These are phyloP conservation scores for Leavenworthia alabamica DNA, from an alignment of 345 rosid genomes.

Conservation along the genomic window DNA sequence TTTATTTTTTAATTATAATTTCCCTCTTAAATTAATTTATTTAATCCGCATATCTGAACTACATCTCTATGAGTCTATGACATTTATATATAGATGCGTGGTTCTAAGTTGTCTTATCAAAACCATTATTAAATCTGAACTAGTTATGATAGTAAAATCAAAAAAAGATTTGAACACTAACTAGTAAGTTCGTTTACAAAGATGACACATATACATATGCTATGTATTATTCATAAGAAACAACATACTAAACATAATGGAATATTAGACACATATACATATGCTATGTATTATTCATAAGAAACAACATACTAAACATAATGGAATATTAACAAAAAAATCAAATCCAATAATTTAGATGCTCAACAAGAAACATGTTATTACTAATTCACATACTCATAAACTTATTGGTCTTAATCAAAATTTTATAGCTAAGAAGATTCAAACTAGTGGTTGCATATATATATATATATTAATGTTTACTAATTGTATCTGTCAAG, in stretches of 20 bases:
- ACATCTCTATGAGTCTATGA: neutral
- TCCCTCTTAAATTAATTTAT: neutral
- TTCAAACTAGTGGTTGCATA: slow-evolving; percentile 4
- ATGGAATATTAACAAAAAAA: neutral
- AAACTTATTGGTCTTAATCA: neutral
- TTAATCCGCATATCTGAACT: slow-evolving; percentile 13
- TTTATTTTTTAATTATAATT: neutral
- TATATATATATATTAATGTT: no score
- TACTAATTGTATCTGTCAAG: no score
- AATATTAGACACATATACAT: slow-evolving; percentile 1
- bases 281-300: neutral
- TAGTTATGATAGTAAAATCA: neutral
- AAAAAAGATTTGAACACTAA: neutral
- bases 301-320: neutral
- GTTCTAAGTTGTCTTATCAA: slow-evolving; percentile 24
- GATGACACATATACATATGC: slow-evolving; percentile 2
- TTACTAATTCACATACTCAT: slow-evolving; percentile 11
- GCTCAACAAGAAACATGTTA: slow-evolving; percentile 29
- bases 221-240: neutral
- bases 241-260: neutral
- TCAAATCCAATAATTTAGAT: slow-evolving; percentile 21
- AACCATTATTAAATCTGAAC: slow-evolving; percentile 13
- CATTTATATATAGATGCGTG: slow-evolving; percentile 8
- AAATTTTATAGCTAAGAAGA: neutral
- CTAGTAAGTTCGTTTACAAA: slow-evolving; percentile 4